These are phyloP conservation scores for Solanum tacnaense DNA, from an alignment of 257 asterid species.

Conservation along the genomic window DNA sequence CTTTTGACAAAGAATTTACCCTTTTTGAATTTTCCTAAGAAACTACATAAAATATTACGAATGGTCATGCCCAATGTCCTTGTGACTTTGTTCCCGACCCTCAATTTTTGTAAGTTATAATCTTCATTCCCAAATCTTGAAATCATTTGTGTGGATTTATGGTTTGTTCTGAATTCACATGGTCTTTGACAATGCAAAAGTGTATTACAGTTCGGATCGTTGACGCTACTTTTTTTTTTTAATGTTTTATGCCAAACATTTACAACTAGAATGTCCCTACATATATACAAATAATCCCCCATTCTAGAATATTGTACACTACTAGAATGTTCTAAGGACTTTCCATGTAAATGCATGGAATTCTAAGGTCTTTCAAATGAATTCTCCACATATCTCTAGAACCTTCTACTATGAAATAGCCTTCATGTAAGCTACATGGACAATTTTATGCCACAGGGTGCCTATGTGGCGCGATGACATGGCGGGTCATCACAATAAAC, in stretches of 20 bases:
- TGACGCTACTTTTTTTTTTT: background rate
- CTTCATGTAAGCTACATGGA: background rate
- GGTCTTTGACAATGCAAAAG: background rate
- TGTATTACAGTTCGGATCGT: background rate
- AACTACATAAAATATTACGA: background rate
- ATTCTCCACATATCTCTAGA: background rate
- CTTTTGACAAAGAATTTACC: background rate
- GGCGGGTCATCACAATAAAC: background rate
- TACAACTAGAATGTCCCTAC: background rate
- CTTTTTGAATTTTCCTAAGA: background rate
- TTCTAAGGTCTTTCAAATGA: background rate
- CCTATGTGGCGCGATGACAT: background rate
- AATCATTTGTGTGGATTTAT: background rate
- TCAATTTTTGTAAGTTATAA: background rate
- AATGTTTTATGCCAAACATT: background rate
- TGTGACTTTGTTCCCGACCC: background rate
- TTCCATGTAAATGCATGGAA: background rate
- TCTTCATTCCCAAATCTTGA: background rate
- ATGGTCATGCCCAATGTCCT: background rate
- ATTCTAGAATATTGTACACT: background rate
- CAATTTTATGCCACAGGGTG: background rate
- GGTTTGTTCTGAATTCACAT: background rate
- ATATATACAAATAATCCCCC: background rate
- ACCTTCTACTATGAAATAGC: background rate
- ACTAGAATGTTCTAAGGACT: background rate